Evolutionary conservation across 257 asterid genomes (phyloP), one percentile per base, ranked within the genome.

Genomic region (Solanum virginianum): DNA sequence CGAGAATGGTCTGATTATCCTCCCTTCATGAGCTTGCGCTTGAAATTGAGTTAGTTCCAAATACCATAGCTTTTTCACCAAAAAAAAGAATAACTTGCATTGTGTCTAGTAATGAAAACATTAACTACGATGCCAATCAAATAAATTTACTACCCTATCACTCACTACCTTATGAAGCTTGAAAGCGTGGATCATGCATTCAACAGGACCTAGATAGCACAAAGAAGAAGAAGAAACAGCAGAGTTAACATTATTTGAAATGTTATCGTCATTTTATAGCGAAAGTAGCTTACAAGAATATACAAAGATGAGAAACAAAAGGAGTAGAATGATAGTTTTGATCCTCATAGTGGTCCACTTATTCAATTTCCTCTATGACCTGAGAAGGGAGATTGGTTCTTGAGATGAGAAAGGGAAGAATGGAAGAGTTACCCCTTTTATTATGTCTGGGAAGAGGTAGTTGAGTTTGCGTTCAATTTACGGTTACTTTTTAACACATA

Each of bases 91-190:
- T 2, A 26, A 29, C 22, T 66, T 68, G 75, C 47, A 8, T 10
- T 4, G 16, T 15, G 0, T 69, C 66, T 59, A 9, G 32, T 59
- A 59, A 59, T n/a, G 66, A 59, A n/a, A 12, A 70, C 79, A 0
- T 39, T 36, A 69, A 5, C 39, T 16, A 70, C 39, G 16, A 41
- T 5, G 16, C 29, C 53, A 70, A 70, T 18, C 29, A 70, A 70
- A 39, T 18, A 36, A 54, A 15, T 51, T 39, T 74, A 29, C 32
- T 47, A 0, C 41, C 13, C 18, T 36, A 29, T 71, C 20, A 22
- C 43, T 71, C 20, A 22, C 43, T 89, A 94, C 98, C 97, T 94
- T 90, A 87, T 86, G 87, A 86, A 85, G 85, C 80, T 88, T 65
- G 87, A 83, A 63, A 74, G 55, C 54, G 81, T 65, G 80, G 68